Evolutionary conservation across 1,284 basidiomycete genomes (phyloP), one percentile per base, ranked within the genome.

Genomic region (Sporisorium sorghi): DNA sequence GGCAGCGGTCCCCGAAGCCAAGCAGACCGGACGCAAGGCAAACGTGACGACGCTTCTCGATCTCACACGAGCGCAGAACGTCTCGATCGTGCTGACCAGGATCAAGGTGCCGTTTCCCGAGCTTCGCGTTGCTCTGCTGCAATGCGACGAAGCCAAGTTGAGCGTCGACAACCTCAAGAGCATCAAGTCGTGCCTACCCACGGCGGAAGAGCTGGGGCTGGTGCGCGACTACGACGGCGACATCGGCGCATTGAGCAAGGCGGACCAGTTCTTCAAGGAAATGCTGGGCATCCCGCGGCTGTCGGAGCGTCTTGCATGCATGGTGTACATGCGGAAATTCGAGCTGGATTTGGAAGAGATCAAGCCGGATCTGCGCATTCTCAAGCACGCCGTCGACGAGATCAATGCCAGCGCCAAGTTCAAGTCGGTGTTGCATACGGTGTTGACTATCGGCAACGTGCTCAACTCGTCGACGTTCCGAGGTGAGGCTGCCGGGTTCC

Each of bases 311-410:
- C 84, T 94, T 33, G 89, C 90, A 7, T 91, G 90, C 77, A 93
- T 95, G 91, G 83, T 94, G 15, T 95, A 92, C 84, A 89, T 92
- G 23, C 88, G 90, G 23, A 90, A 90, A 70, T 88, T 96, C 23
- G 92, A 94, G 58, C 80, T 93, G 47, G 92, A 93, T 33, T 87
- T 94, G 37, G 92, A 91, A 65, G 94, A 96, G 85, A 88, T 92
- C 42, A 89, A 91, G 37, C 93, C 92, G 0, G 93, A 96, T 70
- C 84, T 96, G 14, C 88, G 90, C 72, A 90, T 90, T 17, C 82
- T 96, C n/a, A 88, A 90, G 50, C 88, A 89, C 65, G 93, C 93
- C 0, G 90, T 89, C 37, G 87, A 86, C 28, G 92, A 96, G 81
- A 84, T 96, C n/a, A 89, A 88, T n/a, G 83, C 85, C 0, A 93